Evolutionary conservation across 1,139 yeast species (phyloP).

Genomic region (Geotrichum macrosporum): DNA sequence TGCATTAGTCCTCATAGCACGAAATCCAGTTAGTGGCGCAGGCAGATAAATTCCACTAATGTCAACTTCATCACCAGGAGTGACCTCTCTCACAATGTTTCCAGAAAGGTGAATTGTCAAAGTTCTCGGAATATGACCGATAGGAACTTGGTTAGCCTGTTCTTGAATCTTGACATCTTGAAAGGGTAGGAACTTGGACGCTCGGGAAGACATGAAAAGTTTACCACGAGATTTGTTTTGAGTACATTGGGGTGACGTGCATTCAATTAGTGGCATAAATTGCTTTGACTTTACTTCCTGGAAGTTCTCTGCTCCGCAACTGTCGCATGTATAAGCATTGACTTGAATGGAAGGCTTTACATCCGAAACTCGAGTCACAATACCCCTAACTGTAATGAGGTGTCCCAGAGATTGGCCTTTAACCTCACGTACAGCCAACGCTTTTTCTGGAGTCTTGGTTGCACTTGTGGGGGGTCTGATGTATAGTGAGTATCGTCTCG

Average conservation of each 20-base stretch:
- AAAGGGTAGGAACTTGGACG: constrained; percentile 89
- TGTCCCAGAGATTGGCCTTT: constrained; percentile 82
- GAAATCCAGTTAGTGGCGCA: constrained; percentile 90
- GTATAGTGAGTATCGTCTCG: constrained; percentile 81
- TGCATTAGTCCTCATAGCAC: constrained; percentile 80
- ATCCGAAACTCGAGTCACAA: constrained; percentile 91
- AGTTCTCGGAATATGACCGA: constrained; percentile 93
- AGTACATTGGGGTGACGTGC: constrained; percentile 76
- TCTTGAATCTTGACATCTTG: constrained; percentile 96
- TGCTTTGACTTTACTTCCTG: constrained; percentile 86
- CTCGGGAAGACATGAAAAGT: constrained; percentile 88
- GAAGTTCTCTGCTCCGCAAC: constrained; percentile 94
- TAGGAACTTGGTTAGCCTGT: constrained; percentile 92
- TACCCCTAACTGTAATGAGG: constrained; percentile 85
- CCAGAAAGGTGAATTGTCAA: constrained; percentile 85
- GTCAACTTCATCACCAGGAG: constrained; percentile 95
- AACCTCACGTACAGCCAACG: constrained; percentile 84
- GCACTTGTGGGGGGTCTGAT: constrained; percentile 67
- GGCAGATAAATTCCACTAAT: constrained; percentile 91
- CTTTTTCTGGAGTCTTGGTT: constrained; percentile 43
- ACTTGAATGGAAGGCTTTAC: constrained; percentile 91
- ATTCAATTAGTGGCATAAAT: constrained; percentile 79
- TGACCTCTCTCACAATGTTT: constrained; percentile 74
- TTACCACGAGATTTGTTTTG: constrained; percentile 83
- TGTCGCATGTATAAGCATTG: constrained; percentile 95